Evolutionary conservation across 2,329 filamentous ascomycete genomes (phyloP), one percentile per base, ranked within the genome.

Genomic region (Colletotrichum tropicale): DNA sequence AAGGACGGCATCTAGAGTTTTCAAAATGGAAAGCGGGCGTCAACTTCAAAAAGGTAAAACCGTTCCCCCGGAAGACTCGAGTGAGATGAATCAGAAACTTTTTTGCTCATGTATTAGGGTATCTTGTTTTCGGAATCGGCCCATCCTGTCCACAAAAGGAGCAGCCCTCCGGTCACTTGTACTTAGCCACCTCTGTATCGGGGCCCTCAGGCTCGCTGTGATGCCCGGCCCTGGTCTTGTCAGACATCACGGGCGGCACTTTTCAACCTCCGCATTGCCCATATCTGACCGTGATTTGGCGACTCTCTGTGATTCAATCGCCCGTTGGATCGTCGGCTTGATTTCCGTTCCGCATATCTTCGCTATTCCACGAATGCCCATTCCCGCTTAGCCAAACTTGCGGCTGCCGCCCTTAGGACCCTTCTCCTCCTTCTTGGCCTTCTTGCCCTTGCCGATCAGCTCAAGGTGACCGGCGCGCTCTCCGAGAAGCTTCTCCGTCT

Each of bases 381-480:
- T 32, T 1, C 16, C 16, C 24, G 52, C 70, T 87, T 87, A 91
- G 71, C 90, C 90, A 84, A 90, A 91, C 84, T 90, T 90, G 82
- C 87, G 87, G 18, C 86, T 88, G 7, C 90, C 90, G 36, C 88
- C 89, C 84, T 86, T 86, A 66, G 80, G 74, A 34, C 81, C 83
- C 62, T 84, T 84, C 66, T 81, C 75, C 79, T 83, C 86, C 81
- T 85, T 86, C 72, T 72, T 75, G 8, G 79, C 82, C 82, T 88
- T 91, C 82, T 90, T 89, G 12, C 88, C 88, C 83, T 89, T 87
- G 36, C 89, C 90, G 76, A 92, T 90, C 77, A 92, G 81, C 85
- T 92, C 91, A 28, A 92, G 82, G 75, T 92, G 91, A 0, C 91
- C 90, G 7, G 89, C 91, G 10, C 90, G 85, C 85, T 92, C 89